Percentiles rank a stretch among this genome's conserved stretches.
These are phyloP conservation scores for Eragrostis curvula DNA, from an alignment of 176 grass and related monocot genomes.

Conservation along the genomic window DNA sequence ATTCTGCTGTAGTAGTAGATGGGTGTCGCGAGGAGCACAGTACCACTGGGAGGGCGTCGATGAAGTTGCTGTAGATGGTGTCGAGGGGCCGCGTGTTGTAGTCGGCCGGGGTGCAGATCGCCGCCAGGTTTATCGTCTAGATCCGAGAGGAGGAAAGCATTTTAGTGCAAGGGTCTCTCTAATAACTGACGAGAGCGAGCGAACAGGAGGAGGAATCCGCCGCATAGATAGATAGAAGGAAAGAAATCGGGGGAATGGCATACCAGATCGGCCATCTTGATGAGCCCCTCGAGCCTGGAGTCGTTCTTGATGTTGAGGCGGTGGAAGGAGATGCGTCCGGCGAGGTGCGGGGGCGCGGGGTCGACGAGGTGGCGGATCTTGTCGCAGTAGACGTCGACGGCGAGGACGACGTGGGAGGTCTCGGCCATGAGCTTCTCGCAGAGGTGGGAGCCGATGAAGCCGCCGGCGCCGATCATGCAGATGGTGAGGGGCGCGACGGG, in stretches of 20 bases:
- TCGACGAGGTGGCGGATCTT: conserved; percentile 99
- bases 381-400: conserved; percentile 97
- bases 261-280: conserved; percentile 97
- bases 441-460: conserved; percentile 98
- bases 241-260: no score
- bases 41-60: conserved; percentile 96
- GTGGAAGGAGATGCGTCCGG: conserved; percentile 85
- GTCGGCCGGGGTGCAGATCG: conserved; percentile 96
- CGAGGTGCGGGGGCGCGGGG: conserved; percentile 54
- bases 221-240: no score
- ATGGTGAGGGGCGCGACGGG: conserved; percentile 69
- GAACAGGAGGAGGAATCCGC: no score
- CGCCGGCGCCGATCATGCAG: conserved; percentile 94
- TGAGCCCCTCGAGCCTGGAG: conserved; percentile 85
- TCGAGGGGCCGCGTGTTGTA: conserved; percentile 97
- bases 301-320: conserved; percentile 99
- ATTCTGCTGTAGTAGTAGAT: not conserved
- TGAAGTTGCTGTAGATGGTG: conserved; percentile 99
- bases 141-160: conserved; percentile 22
- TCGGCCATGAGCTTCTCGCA: conserved; percentile 98
- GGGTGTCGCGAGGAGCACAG: conserved; percentile 62
- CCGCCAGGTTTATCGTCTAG: conserved; percentile 92
- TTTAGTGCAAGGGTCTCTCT: no score
- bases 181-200: no score
- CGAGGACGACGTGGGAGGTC: conserved; percentile 69